phyloP scores from a whole-genome alignment of 2,329 filamentous ascomycete genomes.

The Rutstroemia sp. region DNA sequence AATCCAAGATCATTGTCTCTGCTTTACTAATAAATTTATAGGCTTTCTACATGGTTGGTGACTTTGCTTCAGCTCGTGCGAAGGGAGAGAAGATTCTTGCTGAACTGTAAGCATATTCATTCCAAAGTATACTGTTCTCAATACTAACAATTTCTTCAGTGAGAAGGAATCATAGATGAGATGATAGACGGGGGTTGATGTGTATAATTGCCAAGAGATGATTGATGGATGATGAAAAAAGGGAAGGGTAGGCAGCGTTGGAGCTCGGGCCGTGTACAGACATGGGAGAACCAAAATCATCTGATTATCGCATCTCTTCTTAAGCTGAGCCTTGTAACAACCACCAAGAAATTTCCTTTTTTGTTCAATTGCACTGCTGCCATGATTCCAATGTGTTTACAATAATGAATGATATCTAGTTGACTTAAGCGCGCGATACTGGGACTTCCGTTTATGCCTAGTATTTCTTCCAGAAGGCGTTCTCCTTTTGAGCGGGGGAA shows the following conservation, averaged over 20 bases:
- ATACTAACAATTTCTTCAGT: not conserved
- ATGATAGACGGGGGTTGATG: slow-evolving; percentile 11
- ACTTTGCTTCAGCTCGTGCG: slow-evolving; percentile 82
- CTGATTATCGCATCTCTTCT: slow-evolving; percentile 19
- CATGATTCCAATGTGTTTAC: not conserved
- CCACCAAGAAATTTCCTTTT: slow-evolving; percentile 9
- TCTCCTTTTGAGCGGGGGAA: no score
- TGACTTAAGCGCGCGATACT: no score
- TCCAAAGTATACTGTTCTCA: not conserved
- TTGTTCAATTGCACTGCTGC: not conserved
- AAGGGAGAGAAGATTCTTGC: slow-evolving; percentile 99
- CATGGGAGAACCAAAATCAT: slow-evolving; percentile 19
- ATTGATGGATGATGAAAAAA: slow-evolving; percentile 13
- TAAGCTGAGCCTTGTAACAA: slow-evolving; percentile 11
- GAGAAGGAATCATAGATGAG: slow-evolving; percentile 14
- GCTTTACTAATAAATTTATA: not conserved
- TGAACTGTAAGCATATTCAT: slow-evolving; percentile 48
- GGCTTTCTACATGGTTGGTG: slow-evolving; percentile 59
- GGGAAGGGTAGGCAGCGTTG: slow-evolving; percentile 11
- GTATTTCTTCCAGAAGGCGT: no score
- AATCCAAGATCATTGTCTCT: not conserved
- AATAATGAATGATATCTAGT: not conserved
- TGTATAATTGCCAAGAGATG: slow-evolving; percentile 21
- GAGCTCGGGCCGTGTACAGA: slow-evolving; percentile 20
- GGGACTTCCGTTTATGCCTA: no score